Conservation (phyloP, 2,329 filamentous ascomycete genomes). For the Colletotrichum sp. region DNA sequence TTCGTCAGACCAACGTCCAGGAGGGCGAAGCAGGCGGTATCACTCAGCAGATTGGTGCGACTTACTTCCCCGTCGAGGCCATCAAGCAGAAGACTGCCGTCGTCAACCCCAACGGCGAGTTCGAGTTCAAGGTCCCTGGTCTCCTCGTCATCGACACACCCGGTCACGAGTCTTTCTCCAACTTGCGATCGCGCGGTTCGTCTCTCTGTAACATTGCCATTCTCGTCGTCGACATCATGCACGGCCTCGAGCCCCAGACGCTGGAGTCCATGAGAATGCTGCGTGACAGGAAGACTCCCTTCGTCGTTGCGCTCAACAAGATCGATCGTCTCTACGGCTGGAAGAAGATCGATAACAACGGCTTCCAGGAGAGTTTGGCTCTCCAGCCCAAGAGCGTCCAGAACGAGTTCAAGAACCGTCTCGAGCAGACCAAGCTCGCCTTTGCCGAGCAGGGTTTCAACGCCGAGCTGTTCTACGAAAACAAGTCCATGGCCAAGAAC, state of each 20-base stretch:
- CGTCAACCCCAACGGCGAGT: slow-evolving; percentile 86
- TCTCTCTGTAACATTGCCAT: slow-evolving; percentile 99
- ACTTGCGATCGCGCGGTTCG: slow-evolving; percentile 93
- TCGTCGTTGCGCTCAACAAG: slow-evolving; percentile 99
- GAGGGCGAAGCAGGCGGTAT: slow-evolving; percentile 99
- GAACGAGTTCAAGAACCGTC: slow-evolving; percentile 89
- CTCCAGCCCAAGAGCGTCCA: slow-evolving; percentile 93
- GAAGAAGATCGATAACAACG: slow-evolving; percentile 99
- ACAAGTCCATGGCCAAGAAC: slow-evolving; percentile 93
- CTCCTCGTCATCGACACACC: slow-evolving; percentile 97
- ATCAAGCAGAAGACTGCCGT: slow-evolving; percentile 91
- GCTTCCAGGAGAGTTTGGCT: slow-evolving; percentile 89
- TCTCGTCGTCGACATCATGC: slow-evolving; percentile 99
- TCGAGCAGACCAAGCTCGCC: slow-evolving; percentile 89
- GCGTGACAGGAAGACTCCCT: slow-evolving; percentile 92
- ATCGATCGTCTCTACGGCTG: slow-evolving; percentile 99
- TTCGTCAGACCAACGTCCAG: slow-evolving; percentile 97
- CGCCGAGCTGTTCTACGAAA: slow-evolving; percentile 94
- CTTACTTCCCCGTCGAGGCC: slow-evolving; percentile 96
- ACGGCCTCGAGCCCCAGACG: slow-evolving; percentile 96
- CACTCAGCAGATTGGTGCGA: slow-evolving; percentile 98
- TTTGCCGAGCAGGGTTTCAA: slow-evolving; percentile 99
- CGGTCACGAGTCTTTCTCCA: slow-evolving; percentile 99
- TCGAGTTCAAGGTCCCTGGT: slow-evolving; percentile 98
- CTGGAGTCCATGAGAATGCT: slow-evolving; percentile 96